Conservation (phyloP, 1,284 basidiomycete species). For the Trichosporon sp. region DNA sequence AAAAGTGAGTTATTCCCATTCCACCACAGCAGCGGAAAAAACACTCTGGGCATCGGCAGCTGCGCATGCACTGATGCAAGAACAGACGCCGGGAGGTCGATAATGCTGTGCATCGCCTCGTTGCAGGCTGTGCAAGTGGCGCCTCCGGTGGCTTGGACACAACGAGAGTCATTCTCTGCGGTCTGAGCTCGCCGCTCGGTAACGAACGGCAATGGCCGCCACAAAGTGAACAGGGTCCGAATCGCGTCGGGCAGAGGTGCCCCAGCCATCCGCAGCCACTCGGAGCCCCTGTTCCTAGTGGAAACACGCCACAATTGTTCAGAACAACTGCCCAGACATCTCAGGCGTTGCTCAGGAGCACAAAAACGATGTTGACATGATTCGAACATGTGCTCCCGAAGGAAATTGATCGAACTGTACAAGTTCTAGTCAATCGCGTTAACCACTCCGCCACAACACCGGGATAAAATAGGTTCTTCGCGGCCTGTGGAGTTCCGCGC, state of each 20-base stretch:
- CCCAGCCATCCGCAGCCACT: no score
- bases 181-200: background rate
- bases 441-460: slow-evolving; percentile 14
- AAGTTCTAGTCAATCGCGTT: slow-evolving; percentile 11
- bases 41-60: no score
- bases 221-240: no score
- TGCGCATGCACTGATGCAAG: background rate
- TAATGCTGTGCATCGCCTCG: background rate
- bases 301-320: no score
- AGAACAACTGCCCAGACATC: background rate
- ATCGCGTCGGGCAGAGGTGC: background rate
- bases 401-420: background rate
- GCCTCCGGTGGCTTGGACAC: background rate
- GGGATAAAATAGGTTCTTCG: no score
- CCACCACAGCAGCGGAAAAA: background rate
- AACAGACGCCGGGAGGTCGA: background rate
- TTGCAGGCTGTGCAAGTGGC: background rate
- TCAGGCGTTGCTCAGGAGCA: background rate
- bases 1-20: no score
- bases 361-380: slow-evolving; percentile 14
- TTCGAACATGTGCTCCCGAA: slow-evolving; percentile 15
- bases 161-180: background rate
- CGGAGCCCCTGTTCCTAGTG: no score
- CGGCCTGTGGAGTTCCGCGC: no score
- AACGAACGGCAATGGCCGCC: background rate